Base-by-base conservation (phyloP, 2,329 filamentous ascomycete genomes). In the Chaetomium strumarium region DNA sequence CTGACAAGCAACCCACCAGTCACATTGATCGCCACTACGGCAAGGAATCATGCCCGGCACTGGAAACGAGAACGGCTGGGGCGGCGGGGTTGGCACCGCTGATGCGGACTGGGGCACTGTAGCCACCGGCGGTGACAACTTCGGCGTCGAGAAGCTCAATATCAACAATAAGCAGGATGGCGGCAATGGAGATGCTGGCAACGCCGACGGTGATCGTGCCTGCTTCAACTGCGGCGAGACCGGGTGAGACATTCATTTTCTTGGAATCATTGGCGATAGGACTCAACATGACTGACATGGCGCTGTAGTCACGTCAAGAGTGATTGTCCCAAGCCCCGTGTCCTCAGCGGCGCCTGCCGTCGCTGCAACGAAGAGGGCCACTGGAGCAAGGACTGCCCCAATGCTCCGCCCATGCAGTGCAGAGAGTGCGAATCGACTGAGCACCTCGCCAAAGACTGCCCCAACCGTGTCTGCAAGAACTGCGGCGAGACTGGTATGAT, bases 151-250 rank as follows among this genome's bases (percentile, higher is more conserved):
- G 34, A 53, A 46, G 16, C 29, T 41, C 38, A 34, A 31, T 7
- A 14, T 19, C 34, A 53, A 43, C 29, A 51, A 39, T 37, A 48
- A n/a, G n/a, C n/a, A n/a, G n/a, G n/a, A 43, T 14, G 55, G 41
- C 19, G 37, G 33, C 20, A 56, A 51, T 16, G 53, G 51, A 48
- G 65, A 46, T 37, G 64, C 59, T 31, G 69, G 65, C 68, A 62
- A 71, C 64, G 60, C 40, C 13, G 57, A 53, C 42, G 56, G 45
- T 13, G 53, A 55, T 52, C 65, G 57, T 29, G 67, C 71, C 41
- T 84, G 80, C 70, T 83, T 69, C 74, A 84, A 83, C 67, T 85
- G 81, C 57, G 78, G 79, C 48, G 67, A 83, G 59, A 60, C 69
- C 31, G 78, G 74, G 73, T 74, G 65, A 60, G 69, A 63, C 41